phyloP scores from a whole-genome alignment of 1,284 basidiomycete genomes.

The Naganishia sp. region DNA sequence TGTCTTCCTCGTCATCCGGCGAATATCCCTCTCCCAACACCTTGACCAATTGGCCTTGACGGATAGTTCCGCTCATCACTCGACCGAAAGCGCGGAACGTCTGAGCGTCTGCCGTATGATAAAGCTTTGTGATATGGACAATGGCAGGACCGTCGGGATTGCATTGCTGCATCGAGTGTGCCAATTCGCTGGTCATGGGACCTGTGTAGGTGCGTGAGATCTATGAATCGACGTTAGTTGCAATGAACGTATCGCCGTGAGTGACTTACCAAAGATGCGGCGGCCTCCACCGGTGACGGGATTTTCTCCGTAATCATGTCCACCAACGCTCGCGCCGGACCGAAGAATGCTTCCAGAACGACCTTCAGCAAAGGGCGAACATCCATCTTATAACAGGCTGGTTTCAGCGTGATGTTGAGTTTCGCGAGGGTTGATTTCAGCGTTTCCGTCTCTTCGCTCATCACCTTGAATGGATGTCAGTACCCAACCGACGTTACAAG shows the following conservation, averaged over 20 bases:
- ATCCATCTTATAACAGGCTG: constrained; percentile 97
- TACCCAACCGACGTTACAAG: background rate
- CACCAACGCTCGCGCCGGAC: constrained; percentile 79
- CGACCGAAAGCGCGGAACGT: constrained; percentile 95
- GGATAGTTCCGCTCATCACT: constrained; percentile 86
- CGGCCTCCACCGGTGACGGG: constrained; percentile 75
- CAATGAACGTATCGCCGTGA: background rate
- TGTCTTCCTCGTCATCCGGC: constrained; percentile 97
- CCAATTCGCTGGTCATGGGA: constrained; percentile 75
- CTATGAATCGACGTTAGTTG: constrained; percentile 49
- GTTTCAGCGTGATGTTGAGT: constrained; percentile 84
- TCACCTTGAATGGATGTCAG: constrained; percentile 60
- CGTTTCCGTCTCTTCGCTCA: constrained; percentile 84
- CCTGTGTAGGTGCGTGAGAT: constrained; percentile 82
- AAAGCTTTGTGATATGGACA: constrained; percentile 90
- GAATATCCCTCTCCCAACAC: constrained; percentile 98
- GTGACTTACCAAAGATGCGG: constrained; percentile 44
- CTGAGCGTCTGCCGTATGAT: constrained; percentile 91
- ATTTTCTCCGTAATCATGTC: constrained; percentile 90
- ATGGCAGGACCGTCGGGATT: constrained; percentile 84
- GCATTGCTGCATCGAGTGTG: constrained; percentile 75
- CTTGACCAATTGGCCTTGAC: constrained; percentile 80
- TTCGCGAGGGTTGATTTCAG: constrained; percentile 77
- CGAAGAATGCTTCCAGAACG: constrained; percentile 94
- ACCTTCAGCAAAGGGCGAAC: constrained; percentile 91